Evolutionary conservation across 176 grass and related monocot species (phyloP).

Genomic region (Zea luxurians): DNA sequence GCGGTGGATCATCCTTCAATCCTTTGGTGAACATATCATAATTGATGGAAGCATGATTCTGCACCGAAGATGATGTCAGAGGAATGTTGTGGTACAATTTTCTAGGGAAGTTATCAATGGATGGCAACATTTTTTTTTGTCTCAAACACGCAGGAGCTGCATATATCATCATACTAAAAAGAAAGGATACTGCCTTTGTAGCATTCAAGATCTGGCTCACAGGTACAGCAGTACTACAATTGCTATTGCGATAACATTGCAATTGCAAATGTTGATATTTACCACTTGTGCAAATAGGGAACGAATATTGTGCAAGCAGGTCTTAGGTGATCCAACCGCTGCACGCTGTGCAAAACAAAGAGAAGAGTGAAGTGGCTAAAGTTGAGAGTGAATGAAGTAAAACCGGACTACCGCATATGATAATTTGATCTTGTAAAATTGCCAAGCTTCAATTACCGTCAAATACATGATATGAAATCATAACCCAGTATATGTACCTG

Average conservation of each 20-base stretch:
- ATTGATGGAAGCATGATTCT: conserved; percentile 99
- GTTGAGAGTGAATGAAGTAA: neutral
- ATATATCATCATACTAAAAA: neutral
- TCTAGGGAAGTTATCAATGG: conserved; percentile 18
- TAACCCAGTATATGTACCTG: conserved; percentile 45
- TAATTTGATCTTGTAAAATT: neutral
- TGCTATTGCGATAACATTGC: neutral
- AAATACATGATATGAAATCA: conserved; percentile 8
- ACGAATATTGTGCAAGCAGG: too few species aligned
- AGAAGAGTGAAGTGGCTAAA: neutral
- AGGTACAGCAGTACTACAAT: neutral
- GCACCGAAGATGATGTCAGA: conserved; percentile 42
- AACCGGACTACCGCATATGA: neutral
- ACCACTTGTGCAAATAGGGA: conserved; percentile 8
- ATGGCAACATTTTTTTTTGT: neutral
- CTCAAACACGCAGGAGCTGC: neutral
- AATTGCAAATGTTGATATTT: neutral
- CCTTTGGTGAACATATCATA: conserved; percentile 97
- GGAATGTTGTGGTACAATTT: conserved; percentile 16
- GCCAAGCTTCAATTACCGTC: neutral
- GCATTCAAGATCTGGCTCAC: neutral
- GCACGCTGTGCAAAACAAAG: too few species aligned
- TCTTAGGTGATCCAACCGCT: too few species aligned
- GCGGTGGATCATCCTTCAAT: conserved; percentile 71
- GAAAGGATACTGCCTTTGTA: neutral